Percentiles rank a stretch among this genome's conserved stretches.
Evolutionary conservation across 495 filamentous ascomycete genomes (phyloP).

Genomic region (Penicillium angulare): DNA sequence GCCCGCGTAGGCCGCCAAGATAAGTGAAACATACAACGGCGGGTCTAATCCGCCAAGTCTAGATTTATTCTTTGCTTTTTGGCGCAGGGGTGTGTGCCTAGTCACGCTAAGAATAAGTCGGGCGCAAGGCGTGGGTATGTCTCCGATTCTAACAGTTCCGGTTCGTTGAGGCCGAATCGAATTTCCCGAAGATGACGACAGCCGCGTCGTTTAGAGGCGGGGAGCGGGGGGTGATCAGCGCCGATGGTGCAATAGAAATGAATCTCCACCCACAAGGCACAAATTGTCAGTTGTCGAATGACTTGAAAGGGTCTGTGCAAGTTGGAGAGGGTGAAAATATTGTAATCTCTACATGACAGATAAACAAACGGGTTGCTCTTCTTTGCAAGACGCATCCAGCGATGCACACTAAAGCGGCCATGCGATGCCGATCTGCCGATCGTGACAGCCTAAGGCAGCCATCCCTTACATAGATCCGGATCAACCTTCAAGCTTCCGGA

Average conservation of each 20-base stretch:
- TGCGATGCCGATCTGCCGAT: too few species aligned
- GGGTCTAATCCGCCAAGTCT: not conserved
- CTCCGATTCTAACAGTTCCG: slow-evolving; percentile 10
- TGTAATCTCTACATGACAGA: too few species aligned
- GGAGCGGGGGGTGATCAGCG: slow-evolving; percentile 16
- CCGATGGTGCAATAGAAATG: not conserved
- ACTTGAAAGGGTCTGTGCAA: slow-evolving; percentile 1
- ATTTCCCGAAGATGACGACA: slow-evolving; percentile 17
- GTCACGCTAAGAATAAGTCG: not conserved
- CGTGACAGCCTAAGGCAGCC: too few species aligned
- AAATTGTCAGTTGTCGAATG: not conserved
- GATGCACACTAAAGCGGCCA: too few species aligned
- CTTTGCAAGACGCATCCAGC: too few species aligned
- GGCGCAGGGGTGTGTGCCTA: not conserved
- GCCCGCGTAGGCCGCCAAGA: slow-evolving; percentile 14
- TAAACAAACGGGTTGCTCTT: too few species aligned
- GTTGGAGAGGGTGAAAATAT: not conserved
- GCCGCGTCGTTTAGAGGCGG: slow-evolving; percentile 7
- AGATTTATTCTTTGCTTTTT: not conserved
- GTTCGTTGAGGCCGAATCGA: not conserved
- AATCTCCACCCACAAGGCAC: not conserved
- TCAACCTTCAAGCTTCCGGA: too few species aligned
- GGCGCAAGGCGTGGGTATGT: slow-evolving; percentile 3
- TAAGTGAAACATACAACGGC: slow-evolving; percentile 11
- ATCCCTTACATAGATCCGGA: too few species aligned